These are phyloP conservation scores for Chionographis japonica DNA, from an alignment of 106 monocot species.

Conservation along the genomic window DNA sequence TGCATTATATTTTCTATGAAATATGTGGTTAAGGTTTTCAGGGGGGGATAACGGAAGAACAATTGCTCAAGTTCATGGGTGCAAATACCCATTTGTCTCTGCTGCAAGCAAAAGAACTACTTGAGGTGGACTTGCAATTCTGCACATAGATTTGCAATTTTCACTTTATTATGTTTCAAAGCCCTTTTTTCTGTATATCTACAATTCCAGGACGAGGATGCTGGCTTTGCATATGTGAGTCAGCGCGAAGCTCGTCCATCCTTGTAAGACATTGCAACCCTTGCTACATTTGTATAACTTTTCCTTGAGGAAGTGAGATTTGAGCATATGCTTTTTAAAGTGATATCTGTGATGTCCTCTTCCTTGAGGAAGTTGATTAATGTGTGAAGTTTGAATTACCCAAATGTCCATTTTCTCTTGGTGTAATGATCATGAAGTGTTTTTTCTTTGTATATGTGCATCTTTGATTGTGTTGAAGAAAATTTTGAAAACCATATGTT, in stretches of 20 bases:
- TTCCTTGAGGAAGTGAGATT: no score
- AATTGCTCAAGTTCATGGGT: constrained; percentile 93
- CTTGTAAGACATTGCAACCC: constrained; percentile 46
- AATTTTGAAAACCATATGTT: no score
- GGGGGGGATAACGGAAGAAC: constrained; percentile 97
- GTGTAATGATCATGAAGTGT: no score
- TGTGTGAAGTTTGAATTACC: no score
- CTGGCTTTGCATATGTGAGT: constrained; percentile 81
- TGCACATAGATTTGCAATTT: background rate
- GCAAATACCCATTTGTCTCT: constrained; percentile 68
- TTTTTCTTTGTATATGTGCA: no score
- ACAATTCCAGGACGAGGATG: constrained; percentile 75
- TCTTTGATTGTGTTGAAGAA: no score
- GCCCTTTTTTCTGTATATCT: background rate
- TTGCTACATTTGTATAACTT: no score
- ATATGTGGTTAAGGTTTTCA: constrained; percentile 51
- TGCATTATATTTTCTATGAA: no score
- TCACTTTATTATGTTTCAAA: constrained; percentile 5
- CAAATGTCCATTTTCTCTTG: no score
- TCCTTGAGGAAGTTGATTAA: no score
- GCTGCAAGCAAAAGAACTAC: constrained; percentile 63
- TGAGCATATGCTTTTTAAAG: no score
- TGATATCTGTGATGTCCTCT: no score
- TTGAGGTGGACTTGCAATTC: constrained; percentile 51
- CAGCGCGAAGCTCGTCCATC: constrained; percentile 75